A percentile compares a stretch with the other conserved stretches of the same genome.
phyloP scores from a whole-genome alignment of 805 yeast species.

The Candida dajiaensis region DNA sequence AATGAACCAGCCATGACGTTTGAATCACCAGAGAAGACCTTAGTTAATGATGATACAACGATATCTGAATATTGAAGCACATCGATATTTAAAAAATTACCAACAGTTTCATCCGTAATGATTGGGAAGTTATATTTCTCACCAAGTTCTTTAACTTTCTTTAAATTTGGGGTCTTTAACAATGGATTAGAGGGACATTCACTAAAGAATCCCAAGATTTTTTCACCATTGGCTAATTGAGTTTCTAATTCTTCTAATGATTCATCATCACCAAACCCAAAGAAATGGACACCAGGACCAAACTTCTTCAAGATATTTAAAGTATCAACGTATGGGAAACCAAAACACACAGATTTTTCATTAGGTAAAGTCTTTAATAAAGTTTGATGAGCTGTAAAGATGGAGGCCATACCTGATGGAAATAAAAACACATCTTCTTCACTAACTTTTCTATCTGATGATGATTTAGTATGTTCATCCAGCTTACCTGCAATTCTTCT shows the following conservation, averaged over 20 bases:
- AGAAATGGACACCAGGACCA: conserved; percentile 86
- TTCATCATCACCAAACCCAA: conserved; percentile 75
- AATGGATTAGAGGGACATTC: conserved; percentile 97
- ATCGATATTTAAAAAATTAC: conserved; percentile 81
- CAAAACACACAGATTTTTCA: conserved; percentile 81
- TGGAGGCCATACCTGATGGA: conserved; percentile 91
- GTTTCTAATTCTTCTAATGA: conserved; percentile 61
- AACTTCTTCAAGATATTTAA: conserved; percentile 78
- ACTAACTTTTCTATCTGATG: conserved; percentile 17
- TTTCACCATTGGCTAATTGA: conserved; percentile 55
- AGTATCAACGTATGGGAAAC: conserved; percentile 95
- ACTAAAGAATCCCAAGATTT: conserved; percentile 73
- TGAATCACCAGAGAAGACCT: conserved; percentile 90
- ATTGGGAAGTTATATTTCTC: conserved; percentile 68
- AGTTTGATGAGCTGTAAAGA: conserved; percentile 73
- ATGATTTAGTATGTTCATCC: conserved; percentile 31
- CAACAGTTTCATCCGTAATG: conserved; percentile 91
- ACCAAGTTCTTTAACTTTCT: conserved; percentile 57
- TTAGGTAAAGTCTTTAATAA: conserved; percentile 28
- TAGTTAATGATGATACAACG: conserved; percentile 81
- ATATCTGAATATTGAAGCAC: conserved; percentile 81
- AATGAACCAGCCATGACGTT: conserved; percentile 94
- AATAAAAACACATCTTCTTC: conserved; percentile 74
- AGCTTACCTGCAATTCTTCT: conserved; percentile 69
- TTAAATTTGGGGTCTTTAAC: conserved; percentile 75